phyloP scores from a whole-genome alignment of 2,329 filamentous ascomycete genomes.

The Ilyonectria sp. region DNA sequence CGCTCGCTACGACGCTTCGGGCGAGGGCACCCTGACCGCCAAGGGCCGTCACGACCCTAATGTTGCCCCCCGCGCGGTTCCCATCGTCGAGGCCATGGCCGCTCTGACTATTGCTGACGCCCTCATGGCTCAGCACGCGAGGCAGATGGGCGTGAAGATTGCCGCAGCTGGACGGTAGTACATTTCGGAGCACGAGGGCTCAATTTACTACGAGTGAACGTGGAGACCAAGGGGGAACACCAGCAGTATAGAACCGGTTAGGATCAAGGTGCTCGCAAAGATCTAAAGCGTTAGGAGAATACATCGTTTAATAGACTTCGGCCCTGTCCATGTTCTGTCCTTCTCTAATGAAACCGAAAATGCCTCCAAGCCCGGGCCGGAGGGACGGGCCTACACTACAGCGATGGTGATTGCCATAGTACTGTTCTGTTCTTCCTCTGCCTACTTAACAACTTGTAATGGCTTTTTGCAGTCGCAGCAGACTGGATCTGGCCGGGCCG shows the following conservation, averaged over 20 bases:
- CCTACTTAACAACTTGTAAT: too few relatives aligned
- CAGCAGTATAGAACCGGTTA: slow-evolving; percentile 41
- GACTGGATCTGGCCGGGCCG: too few relatives aligned
- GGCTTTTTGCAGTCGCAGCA: too few relatives aligned
- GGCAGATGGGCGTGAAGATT: slow-evolving; percentile 40
- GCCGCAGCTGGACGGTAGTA: slow-evolving; percentile 41
- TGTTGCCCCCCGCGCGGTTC: slow-evolving; percentile 88
- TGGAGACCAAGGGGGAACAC: slow-evolving; percentile 39
- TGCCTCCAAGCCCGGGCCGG: slow-evolving; percentile 35
- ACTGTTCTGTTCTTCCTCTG: slow-evolving; percentile 36
- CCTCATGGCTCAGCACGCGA: slow-evolving; percentile 76
- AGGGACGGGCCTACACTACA: slow-evolving; percentile 37
- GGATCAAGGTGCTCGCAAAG: slow-evolving; percentile 39
- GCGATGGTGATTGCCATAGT: slow-evolving; percentile 37
- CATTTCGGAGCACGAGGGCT: slow-evolving; percentile 38
- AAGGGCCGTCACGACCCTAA: slow-evolving; percentile 96
- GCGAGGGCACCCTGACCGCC: slow-evolving; percentile 84
- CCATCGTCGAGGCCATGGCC: slow-evolving; percentile 92
- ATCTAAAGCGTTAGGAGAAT: slow-evolving; percentile 42
- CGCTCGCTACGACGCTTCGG: slow-evolving; percentile 79
- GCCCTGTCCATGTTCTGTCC: slow-evolving; percentile 42
- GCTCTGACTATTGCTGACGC: slow-evolving; percentile 89
- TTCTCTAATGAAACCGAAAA: slow-evolving; percentile 41
- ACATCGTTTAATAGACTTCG: slow-evolving; percentile 42
- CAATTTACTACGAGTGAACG: slow-evolving; percentile 37